Base-by-base conservation (phyloP, 805 yeast species). In the Alloascoidea hylecoeti region DNA sequence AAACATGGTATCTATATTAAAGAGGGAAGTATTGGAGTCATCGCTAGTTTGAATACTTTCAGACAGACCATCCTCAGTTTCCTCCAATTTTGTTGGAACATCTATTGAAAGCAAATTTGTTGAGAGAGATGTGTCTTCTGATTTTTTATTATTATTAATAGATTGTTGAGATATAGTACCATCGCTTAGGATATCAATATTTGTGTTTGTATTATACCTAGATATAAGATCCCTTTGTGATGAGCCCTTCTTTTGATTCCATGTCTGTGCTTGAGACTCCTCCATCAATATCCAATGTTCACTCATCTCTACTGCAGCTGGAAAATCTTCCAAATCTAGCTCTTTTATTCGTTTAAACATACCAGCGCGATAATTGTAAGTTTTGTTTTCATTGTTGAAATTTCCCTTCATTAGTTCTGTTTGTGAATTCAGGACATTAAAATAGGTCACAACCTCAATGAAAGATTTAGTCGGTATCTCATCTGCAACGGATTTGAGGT, bases 251-350 rank as follows among this genome's bases (percentile, higher is more conserved):
- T 9, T 23, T n/a, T 23, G n/a, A 23, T 23, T n/a, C 13, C 30
- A 9, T 23, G 30, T n/a, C 13, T 23, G n/a, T n/a, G 30, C 9
- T n/a, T 23, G 30, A 23, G 30, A 23, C 30, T 23, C 30, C n/a
- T 23, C 30, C 30, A 23, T 23, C n/a, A 9, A 9, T 23, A 23
- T 23, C 30, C 30, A 23, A n/a, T 23, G 9, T 23, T 23, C 30
- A n/a, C 30, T 23, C 30, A 23, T 23, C n/a, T 23, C 30, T 9
- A 23, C 30, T 23, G 30, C 30, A 23, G n/a, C n/a, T 23, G 30
- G 30, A 9, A 23, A 9, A 9, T 23, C 30, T n/a, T n/a, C n/a
- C n/a, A n/a, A n/a, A 23, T 23, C 30, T n/a, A 23, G 9, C 30
- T n/a, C n/a, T 23, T 9, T n/a, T 9, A 23, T 9, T 23, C n/a